Base-by-base conservation (phyloP, 148 eudicot species). In the Chenopodium quinoa region DNA sequence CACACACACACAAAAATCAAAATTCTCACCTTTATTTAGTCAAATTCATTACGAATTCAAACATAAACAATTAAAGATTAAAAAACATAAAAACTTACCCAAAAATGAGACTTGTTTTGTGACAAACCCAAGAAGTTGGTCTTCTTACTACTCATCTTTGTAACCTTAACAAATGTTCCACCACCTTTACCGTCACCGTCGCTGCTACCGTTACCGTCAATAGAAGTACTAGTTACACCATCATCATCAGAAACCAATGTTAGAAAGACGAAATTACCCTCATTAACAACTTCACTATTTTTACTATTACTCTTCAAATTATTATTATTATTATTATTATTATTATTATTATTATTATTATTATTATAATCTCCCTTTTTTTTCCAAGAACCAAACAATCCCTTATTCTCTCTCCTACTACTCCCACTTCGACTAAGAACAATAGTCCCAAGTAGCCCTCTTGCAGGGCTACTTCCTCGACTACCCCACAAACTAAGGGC, bases 21-120 rank as follows among this genome's bases (percentile, higher is more conserved):
- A 74, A 50, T 50, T 47, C 63, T 74, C 19, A 74, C 16, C 63
- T 74, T 74, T 73, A 4, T 23, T 40, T 40, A 40, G 44, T 6
- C 44, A 40, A 40, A 40, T 40, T 40, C 44, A 40, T 40, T 6
- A 4, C 40, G 0, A 40, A 40, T 40, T 40, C 44, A 40, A 40
- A 40, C 44, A 40, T 5, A 40, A 40, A 6, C 40, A 40, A 40
- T 40, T 0, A 40, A 40, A 40, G 44, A 40, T 40, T 40, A 40
- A 40, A 40, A 40, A 40, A 40, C 44, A 40, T 6, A 40, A 40
- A 44, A 82, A 86, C 90, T 88, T 90, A 93, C 95, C 95, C 93
- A 93, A 73, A 93, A 87, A 62, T 85, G 89, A 73, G 97, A 62
- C 85, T 81, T 88, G 34, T 87, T 75, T 50, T 83, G 87, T 78